Evolutionary conservation across 805 yeast genomes (phyloP).

Genomic region (Zygotorulaspora chibaensis): DNA sequence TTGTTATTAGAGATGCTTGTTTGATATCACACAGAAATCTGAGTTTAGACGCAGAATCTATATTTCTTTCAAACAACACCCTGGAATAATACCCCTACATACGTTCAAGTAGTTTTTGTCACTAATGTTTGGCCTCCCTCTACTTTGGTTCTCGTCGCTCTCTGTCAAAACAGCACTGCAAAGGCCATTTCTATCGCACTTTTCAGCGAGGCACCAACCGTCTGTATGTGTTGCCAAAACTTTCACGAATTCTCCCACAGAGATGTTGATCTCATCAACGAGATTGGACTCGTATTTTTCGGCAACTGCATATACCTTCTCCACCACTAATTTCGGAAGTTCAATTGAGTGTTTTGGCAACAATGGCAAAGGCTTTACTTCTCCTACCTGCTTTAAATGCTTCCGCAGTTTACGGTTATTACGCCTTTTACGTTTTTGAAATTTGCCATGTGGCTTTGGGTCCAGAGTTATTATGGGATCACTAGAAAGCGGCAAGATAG

Average conservation of each 20-base stretch:
- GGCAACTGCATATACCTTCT: conserved; percentile 19
- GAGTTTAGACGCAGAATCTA: too few species aligned
- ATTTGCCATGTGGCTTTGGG: conserved; percentile 4
- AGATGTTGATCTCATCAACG: conserved; percentile 37
- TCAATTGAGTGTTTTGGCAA: conserved; percentile 14
- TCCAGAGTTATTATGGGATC: neutral
- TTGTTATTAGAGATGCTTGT: too few species aligned
- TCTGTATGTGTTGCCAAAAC: conserved; percentile 41
- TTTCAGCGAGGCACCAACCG: conserved; percentile 44
- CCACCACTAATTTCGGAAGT: conserved; percentile 4
- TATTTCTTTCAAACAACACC: conserved; percentile 30
- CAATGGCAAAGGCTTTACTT: conserved; percentile 23
- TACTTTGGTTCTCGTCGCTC: neutral
- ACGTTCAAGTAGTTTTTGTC: conserved; percentile 34
- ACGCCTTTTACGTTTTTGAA: conserved; percentile 4
- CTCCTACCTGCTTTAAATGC: conserved; percentile 15
- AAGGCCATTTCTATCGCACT: conserved; percentile 25
- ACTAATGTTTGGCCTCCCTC: conserved; percentile 4
- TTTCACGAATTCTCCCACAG: conserved; percentile 33
- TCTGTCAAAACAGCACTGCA: conserved; percentile 11
- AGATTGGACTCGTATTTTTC: conserved; percentile 31
- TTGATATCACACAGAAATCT: neutral
- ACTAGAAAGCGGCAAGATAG: neutral
- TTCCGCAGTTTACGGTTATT: conserved; percentile 11
- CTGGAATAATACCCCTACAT: conserved; percentile 41